phyloP scores from a whole-genome alignment of 129 eudicot genomes.

The Lactuca saligna region DNA sequence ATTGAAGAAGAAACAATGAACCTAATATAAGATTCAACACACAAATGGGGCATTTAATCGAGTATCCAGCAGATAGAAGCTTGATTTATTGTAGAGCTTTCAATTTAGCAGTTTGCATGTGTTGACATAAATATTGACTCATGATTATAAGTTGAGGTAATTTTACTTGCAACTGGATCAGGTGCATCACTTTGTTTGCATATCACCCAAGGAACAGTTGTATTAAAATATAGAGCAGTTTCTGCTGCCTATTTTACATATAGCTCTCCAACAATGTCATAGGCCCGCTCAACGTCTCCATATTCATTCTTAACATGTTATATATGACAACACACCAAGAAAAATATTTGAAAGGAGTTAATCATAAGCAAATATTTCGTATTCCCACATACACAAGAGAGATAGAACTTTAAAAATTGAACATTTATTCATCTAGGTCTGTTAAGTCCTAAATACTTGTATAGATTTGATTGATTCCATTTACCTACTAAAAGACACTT shows the following conservation, averaged over 20 bases:
- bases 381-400: neutral
- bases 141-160: neutral
- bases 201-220: constrained; percentile 90
- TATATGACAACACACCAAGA: constrained; percentile 5
- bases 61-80: too few relatives aligned
- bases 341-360: neutral
- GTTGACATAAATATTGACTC: neutral
- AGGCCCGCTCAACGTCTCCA: constrained; percentile 73
- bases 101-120: too few relatives aligned
- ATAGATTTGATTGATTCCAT: too few relatives aligned
- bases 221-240: too few relatives aligned
- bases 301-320: constrained; percentile 78
- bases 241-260: constrained; percentile 76
- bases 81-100: too few relatives aligned
- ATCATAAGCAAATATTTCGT: neutral
- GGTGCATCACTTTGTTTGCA: constrained; percentile 76
- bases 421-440: neutral
- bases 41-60: too few relatives aligned
- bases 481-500: too few relatives aligned
- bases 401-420: neutral
- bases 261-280: constrained; percentile 57
- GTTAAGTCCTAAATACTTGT: too few relatives aligned
- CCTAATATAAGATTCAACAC: too few relatives aligned
- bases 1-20: too few relatives aligned
- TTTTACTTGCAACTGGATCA: constrained; percentile 64